These are phyloP conservation scores for Fistulinella cinereoalba DNA, from an alignment of 1,284 basidiomycete species.

Conservation along the genomic window DNA sequence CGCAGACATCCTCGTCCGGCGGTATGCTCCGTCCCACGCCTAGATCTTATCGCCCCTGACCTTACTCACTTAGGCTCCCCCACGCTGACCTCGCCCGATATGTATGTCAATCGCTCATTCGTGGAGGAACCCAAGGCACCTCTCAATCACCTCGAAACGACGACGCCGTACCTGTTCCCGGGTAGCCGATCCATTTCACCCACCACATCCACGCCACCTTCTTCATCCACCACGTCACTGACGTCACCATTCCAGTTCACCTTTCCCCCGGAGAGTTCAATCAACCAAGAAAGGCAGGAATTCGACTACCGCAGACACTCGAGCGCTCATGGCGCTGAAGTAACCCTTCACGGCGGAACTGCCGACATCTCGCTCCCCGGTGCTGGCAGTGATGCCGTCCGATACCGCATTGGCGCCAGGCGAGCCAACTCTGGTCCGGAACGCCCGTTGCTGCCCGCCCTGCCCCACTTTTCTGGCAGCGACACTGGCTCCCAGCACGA, in stretches of 20 bases:
- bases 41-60: conserved; percentile 48
- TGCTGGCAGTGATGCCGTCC: conserved; percentile 50
- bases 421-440: conserved; percentile 51
- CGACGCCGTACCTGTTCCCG: conserved; percentile 59
- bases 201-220: conserved; percentile 60
- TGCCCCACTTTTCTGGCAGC: conserved; percentile 49
- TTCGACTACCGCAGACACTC: conserved; percentile 63
- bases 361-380: conserved; percentile 63
- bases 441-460: conserved; percentile 46
- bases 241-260: conserved; percentile 64
- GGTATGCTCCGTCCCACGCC: conserved; percentile 44
- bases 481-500: conserved; percentile 54
- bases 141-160: conserved; percentile 52
- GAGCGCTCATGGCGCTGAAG: conserved; percentile 49
- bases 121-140: conserved; percentile 62
- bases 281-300: conserved; percentile 55
- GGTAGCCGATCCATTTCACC: conserved; percentile 72
- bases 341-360: conserved; percentile 67
- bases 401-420: conserved; percentile 53
- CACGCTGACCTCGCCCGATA: conserved; percentile 54
- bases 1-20: conserved; percentile 43
- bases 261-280: conserved; percentile 50
- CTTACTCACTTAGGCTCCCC: conserved; percentile 55
- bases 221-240: conserved; percentile 60
- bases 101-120: conserved; percentile 53